Base-by-base conservation (phyloP, 306 rosid species). In the Glycyrrhiza uralensis region DNA sequence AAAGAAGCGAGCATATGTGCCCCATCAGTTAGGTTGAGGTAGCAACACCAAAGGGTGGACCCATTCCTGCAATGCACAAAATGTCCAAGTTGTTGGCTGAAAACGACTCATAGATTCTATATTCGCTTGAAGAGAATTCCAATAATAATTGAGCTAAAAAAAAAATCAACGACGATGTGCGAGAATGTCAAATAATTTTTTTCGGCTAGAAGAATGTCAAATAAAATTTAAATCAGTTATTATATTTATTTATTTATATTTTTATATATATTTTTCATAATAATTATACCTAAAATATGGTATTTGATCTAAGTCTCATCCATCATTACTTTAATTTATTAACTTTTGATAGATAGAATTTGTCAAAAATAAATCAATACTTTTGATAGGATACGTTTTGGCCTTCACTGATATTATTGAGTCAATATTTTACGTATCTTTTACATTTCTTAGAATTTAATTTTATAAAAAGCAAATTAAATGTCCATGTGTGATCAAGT, bases 1-100 rank as follows among this genome's bases (percentile, higher is more conserved):
- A 59, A 65, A 28, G 19, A 79, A 65, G 79, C 3, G 79, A 75
- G 84, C 45, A 83, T 79, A 42, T 75, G 65, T 79, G 54, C 79
- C 47, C 30, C 50, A n/a, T n/a, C n/a, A 1, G 17, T 50, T 80
- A 29, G 52, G 56, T 66, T 71, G 57, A 46, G 72, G 13, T 75
- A 39, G 19, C 67, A 46, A 65, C 80, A 70, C 13, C 46, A 44
- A 51, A 24, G 6, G 45, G 2, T 59, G 75, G 29, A n/a, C 42
- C 83, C 63, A 28, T 19, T 62, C 35, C 13, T 13, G 20, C 46
- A 44, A 8, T 47, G 15, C 26, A 9, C 41, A 1, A 20, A 29
- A 38, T 66, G 46, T 44, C 74, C 69, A 66, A 73, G n/a, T 66
- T 79, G 78, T 57, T 74, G 76, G 45, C 24, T 2, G 44, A 67